Conservation (phyloP, 2,329 filamentous ascomycete species). For the Penicillium sp. region DNA sequence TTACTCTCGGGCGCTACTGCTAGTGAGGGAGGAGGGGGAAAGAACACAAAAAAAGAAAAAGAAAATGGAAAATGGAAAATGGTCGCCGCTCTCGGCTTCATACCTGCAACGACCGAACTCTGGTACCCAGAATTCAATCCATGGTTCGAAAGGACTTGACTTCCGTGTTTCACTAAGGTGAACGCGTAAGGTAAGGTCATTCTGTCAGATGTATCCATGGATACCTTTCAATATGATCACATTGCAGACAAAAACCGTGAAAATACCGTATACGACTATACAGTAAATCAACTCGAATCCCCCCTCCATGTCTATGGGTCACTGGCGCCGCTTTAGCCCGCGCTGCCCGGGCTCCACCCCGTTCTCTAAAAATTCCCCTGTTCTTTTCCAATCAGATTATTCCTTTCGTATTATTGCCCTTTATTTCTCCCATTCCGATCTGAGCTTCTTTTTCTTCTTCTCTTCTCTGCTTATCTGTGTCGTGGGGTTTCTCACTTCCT, state of each 20-base stretch:
- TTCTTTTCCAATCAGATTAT: conserved; percentile 22
- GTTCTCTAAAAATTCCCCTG: conserved; percentile 21
- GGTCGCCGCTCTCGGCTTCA: conserved; percentile 12
- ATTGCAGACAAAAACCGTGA: not conserved
- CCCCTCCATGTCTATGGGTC: conserved; percentile 41
- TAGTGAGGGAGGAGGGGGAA: not conserved
- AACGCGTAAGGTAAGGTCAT: conserved; percentile 3
- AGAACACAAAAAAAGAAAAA: not conserved
- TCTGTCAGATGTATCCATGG: not conserved
- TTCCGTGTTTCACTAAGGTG: conserved; percentile 4
- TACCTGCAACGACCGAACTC: conserved; percentile 1
- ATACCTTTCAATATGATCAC: not conserved
- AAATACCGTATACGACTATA: not conserved
- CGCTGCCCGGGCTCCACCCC: conserved; percentile 24
- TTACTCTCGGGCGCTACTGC: conserved; percentile 3
- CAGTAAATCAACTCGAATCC: conserved; percentile 13
- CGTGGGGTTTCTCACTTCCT: conserved; percentile 6
- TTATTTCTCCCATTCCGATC: conserved; percentile 11
- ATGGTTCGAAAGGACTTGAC: conserved; percentile 2
- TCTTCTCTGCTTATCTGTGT: conserved; percentile 11
- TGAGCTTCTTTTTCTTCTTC: conserved; percentile 14
- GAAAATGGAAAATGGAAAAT: not conserved
- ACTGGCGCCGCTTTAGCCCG: conserved; percentile 31
- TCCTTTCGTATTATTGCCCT: conserved; percentile 11
- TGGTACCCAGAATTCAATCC: conserved; percentile 11